These are phyloP conservation scores for Blastobotrys raffinosifermentans DNA, from an alignment of 1,139 yeast genomes.

Conservation along the genomic window DNA sequence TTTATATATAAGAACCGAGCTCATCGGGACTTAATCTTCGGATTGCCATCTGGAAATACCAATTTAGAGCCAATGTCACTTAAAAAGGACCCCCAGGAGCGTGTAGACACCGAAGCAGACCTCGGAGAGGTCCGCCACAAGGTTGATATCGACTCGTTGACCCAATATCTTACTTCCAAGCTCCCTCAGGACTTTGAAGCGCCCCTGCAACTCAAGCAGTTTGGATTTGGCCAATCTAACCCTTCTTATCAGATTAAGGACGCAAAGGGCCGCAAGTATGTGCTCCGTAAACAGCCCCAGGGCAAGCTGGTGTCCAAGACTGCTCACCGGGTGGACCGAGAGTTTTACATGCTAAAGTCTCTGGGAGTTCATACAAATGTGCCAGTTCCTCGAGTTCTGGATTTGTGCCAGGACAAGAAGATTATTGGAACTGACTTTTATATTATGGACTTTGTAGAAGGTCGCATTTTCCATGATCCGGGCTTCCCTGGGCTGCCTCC, in stretches of 20 bases:
- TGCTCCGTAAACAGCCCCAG: conserved; percentile 52
- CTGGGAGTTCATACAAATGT: conserved; percentile 29
- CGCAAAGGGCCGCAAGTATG: conserved; percentile 37
- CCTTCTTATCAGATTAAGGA: conserved; percentile 52
- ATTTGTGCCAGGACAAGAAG: conserved; percentile 51
- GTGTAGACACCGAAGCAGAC: conserved; percentile 34
- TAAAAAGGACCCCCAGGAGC: conserved; percentile 7
- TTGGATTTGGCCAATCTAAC: conserved; percentile 57
- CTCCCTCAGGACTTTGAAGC: conserved; percentile 19
- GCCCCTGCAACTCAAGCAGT: conserved; percentile 40
- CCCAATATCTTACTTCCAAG: conserved; percentile 21
- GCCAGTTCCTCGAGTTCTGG: conserved; percentile 60
- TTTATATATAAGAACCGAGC: no score
- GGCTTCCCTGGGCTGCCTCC: conserved; percentile 38
- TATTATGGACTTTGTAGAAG: conserved; percentile 52
- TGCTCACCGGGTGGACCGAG: conserved; percentile 61
- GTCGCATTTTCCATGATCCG: conserved; percentile 55
- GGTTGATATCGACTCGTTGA: conserved; percentile 36
- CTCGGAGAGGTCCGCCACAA: conserved; percentile 35
- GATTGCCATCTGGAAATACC: no score
- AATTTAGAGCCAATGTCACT: no score
- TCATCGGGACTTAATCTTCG: no score
- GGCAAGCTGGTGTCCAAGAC: conserved; percentile 49
- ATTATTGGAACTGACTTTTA: conserved; percentile 68
- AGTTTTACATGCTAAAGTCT: conserved; percentile 47